Base-by-base conservation (phyloP, 2,329 filamentous ascomycete genomes). In the Magnaporthiopsis poae region DNA sequence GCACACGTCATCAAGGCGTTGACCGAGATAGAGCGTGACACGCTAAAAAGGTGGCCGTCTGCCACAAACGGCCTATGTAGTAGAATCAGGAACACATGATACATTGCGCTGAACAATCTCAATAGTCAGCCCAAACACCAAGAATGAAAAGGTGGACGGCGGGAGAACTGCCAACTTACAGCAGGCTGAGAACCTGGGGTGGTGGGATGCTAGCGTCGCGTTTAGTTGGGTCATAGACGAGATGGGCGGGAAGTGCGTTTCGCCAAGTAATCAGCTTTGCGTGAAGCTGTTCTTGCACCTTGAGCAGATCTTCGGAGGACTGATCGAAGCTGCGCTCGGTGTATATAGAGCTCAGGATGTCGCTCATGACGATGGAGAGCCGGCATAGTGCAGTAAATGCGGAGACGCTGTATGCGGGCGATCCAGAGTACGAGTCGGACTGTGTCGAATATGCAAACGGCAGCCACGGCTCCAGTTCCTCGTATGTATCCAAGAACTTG, bases 381-480 rank as follows among this genome's bases (percentile, higher is more conserved):
- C 39, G 46, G 18, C 67, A 70, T 60, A 70, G 18, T 5, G 68
- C 61, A 12, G 61, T 61, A 61, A 70, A 70, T 7, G 64, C 65
- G 1, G 61, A 60, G 21, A 70, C 68, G 60, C 62, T 69, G 65
- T 66, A 69, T 60, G 56, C 66, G 5, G 66, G 68, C 4, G 33
- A 29, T 8, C 67, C 66, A 2, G 33, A 35, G 39, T 66, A 63
- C 8, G 64, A 61, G 9, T 61, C 39, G 2, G 36, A 36, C 39
- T 56, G 18, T 2, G 21, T 18, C 12, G 63, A 69, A 73, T 75
- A 80, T 2, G 73, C 75, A 68, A 82, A 64, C 4, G 68, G 62
- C 2, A 59, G 15, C 61, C 79, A 86, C 29, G 78, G 74, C 65
- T 86, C 82, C 0, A 83, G 74, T 68, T 86, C 84, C 36, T 86